These are phyloP conservation scores for Paxillus involutus DNA, from an alignment of 768 basidiomycete genomes.

Conservation along the genomic window DNA sequence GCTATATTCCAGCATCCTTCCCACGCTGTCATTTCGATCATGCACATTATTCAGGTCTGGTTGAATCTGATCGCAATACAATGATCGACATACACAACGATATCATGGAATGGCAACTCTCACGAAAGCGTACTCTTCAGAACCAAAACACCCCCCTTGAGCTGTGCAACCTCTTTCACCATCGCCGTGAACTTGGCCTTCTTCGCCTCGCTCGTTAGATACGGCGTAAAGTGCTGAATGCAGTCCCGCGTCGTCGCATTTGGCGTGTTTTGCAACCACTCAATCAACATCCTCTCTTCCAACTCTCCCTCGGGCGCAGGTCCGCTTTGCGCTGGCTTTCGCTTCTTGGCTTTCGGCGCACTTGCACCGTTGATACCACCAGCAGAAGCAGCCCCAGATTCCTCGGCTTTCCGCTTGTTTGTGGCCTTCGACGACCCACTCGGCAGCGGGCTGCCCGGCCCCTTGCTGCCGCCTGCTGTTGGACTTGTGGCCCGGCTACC, in stretches of 20 bases:
- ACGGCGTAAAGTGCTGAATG: conserved; percentile 77
- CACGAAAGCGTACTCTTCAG: conserved; percentile 44
- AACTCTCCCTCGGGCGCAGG: conserved; percentile 55
- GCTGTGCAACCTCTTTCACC: conserved; percentile 75
- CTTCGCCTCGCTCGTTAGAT: conserved; percentile 65
- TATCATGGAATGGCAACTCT: not conserved
- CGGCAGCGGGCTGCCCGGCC: conserved; percentile 25
- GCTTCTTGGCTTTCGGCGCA: conserved; percentile 54
- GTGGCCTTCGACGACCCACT: conserved; percentile 37
- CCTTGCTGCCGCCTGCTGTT: conserved; percentile 18
- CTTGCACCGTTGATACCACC: conserved; percentile 19
- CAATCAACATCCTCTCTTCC: conserved; percentile 64
- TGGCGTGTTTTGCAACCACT: conserved; percentile 72
- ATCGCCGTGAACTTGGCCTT: conserved; percentile 76
- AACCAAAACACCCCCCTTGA: conserved; percentile 65
- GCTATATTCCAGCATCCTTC: too few species aligned
- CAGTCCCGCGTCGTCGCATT: conserved; percentile 76
- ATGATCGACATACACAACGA: conserved; percentile 14
- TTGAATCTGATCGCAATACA: too few species aligned
- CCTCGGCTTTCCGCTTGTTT: conserved; percentile 64
- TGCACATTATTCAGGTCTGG: too few species aligned
- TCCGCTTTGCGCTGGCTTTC: conserved; percentile 40
- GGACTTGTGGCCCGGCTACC: conserved; percentile 51
- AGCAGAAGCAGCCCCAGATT: conserved; percentile 23
- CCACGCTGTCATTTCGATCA: too few species aligned